Conservation (phyloP, 2,329 filamentous ascomycete genomes). For the Monosporascus sp. region DNA sequence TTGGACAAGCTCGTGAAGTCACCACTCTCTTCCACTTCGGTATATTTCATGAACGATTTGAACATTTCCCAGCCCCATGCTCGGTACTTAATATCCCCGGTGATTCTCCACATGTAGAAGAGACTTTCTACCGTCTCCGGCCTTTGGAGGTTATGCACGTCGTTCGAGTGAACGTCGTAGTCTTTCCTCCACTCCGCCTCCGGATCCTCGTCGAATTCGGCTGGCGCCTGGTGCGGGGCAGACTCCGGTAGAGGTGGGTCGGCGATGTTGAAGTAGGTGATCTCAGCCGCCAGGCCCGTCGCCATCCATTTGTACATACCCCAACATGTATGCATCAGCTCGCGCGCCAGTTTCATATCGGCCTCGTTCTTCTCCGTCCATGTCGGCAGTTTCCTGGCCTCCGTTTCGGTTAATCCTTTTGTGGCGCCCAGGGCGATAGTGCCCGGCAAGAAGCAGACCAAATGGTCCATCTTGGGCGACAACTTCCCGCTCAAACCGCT, state of each 20-base stretch:
- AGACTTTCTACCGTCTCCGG: slow-evolving; percentile 95
- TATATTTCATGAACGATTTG: slow-evolving; percentile 81
- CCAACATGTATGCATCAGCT: slow-evolving; percentile 97
- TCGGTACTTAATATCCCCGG: slow-evolving; percentile 79
- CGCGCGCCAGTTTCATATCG: slow-evolving; percentile 79
- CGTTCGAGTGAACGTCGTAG: slow-evolving; percentile 72
- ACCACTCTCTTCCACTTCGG: slow-evolving; percentile 67
- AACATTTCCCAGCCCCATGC: slow-evolving; percentile 99
- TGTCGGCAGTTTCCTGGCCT: slow-evolving; percentile 64
- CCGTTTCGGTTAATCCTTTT: slow-evolving; percentile 66
- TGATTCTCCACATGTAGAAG: slow-evolving; percentile 99
- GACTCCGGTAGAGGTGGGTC: slow-evolving; percentile 61
- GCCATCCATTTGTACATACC: slow-evolving; percentile 90
- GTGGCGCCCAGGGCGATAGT: slow-evolving; percentile 89
- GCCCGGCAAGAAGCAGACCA: slow-evolving; percentile 95
- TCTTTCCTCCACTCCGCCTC: slow-evolving; percentile 69
- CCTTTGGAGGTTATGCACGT: slow-evolving; percentile 87
- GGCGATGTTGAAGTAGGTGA: slow-evolving; percentile 80
- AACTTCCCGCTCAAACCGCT: slow-evolving; percentile 61
- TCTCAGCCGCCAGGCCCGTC: slow-evolving; percentile 91
- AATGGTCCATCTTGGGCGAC: slow-evolving; percentile 92
- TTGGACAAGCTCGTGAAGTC: slow-evolving; percentile 80
- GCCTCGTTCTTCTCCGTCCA: slow-evolving; percentile 80
- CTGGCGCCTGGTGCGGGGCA: slow-evolving; percentile 45
- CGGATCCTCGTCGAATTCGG: slow-evolving; percentile 43